Evolutionary conservation across 2,329 filamentous ascomycete species (phyloP), one percentile per base, ranked within the genome.

Genomic region (Monosporascus sp.): DNA sequence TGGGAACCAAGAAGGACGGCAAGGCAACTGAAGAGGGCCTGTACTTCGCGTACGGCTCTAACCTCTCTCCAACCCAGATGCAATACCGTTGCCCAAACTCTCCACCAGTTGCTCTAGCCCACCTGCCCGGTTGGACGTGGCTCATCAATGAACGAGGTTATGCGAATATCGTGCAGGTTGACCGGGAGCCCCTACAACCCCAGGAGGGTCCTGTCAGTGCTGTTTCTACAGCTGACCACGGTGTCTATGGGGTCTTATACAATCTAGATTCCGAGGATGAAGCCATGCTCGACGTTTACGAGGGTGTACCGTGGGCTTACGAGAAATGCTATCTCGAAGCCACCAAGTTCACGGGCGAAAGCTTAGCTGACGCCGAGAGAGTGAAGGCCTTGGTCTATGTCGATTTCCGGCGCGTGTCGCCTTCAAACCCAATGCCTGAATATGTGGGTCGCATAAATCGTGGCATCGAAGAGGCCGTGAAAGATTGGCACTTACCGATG

Each of bases 31-130:
- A 20, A 37, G 50, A n/a, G 22, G 22, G 44, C 3, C 68, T 83
- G 58, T 88, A 88, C 74, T 88, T 89, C 65, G 87, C 81, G 62
- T 89, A 87, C 69, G 87, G 86, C 57, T 85, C 80, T 65, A 89
- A 89, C 67, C 77, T 89, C 54, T 87, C 84, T 66, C 77, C 77
- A 1, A 69, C 75, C 28, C 86, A 89, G 68, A 89, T 90, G 87
- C 61, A 61, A 4, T 60, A 66, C 46, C 83, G 86, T 50, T 89
- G 87, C 64, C 85, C 82, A 51, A 67, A 64, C 15, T 81, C 82
- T 2, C 70, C 65, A 14, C 80, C 81, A 51, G 65, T 82, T 7
- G 83, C 82, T 44, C 71, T 87, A 49, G 86, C 77, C 3, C 69
- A 78, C 20, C 74, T 90, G 3, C 63, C 67, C 1, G 72, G 73